These are phyloP conservation scores for Lasiosphaeris hirsuta DNA, from an alignment of 495 filamentous ascomycete species.

Conservation along the genomic window DNA sequence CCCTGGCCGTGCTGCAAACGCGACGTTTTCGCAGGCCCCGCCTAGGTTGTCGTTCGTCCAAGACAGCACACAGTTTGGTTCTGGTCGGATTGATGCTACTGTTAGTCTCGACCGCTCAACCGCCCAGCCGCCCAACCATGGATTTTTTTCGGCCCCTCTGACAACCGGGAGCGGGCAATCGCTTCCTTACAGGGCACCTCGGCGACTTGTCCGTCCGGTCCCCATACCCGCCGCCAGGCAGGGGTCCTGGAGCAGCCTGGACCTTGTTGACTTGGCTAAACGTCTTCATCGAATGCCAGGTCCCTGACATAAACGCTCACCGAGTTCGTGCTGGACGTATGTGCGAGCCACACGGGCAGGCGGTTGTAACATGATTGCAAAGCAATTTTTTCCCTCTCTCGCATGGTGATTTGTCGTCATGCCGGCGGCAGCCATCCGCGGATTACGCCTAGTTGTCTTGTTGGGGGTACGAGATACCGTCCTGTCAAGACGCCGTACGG, in stretches of 20 bases:
- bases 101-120: too few species aligned
- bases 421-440: background rate
- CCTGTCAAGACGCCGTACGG: background rate
- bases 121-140: too few species aligned
- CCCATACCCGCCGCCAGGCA: slow-evolving; percentile 10
- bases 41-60: slow-evolving; percentile 10
- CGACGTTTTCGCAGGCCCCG: slow-evolving; percentile 1
- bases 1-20: background rate
- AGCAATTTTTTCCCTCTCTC: background rate
- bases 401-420: background rate
- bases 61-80: slow-evolving; percentile 9
- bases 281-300: background rate
- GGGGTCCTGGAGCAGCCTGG: slow-evolving; percentile 3
- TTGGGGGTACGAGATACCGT: background rate
- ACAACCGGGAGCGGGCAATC: slow-evolving; percentile 9
- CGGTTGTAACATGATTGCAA: too few species aligned
- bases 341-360: background rate
- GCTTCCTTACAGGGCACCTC: slow-evolving; percentile 3
- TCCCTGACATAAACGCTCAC: background rate
- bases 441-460: background rate
- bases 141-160: slow-evolving; percentile 11
- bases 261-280: slow-evolving; percentile 1
- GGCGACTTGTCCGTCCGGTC: slow-evolving; percentile 11
- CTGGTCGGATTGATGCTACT: slow-evolving; percentile 1
- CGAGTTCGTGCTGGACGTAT: background rate